Conservation (phyloP, 768 basidiomycete genomes). For the Tylopilus balloui region DNA sequence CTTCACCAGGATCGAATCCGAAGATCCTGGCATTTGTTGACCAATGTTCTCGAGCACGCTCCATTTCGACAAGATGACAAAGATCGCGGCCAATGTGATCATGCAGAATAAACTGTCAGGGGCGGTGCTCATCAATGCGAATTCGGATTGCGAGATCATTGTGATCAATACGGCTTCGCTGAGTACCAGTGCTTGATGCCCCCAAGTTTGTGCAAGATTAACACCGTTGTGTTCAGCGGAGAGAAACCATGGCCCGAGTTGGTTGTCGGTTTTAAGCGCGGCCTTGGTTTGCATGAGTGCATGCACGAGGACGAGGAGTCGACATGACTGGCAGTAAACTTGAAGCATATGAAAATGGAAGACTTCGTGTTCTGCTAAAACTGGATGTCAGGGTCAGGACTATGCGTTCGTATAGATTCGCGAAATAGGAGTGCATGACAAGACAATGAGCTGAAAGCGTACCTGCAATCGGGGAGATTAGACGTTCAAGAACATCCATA, state of each 20-base stretch:
- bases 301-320: constrained; percentile 37
- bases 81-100: constrained; percentile 42
- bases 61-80: constrained; percentile 42
- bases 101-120: constrained; percentile 41
- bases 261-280: constrained; percentile 15
- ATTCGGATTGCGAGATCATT: constrained; percentile 32
- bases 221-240: constrained; percentile 32
- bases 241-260: constrained; percentile 29
- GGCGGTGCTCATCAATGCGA: constrained; percentile 35
- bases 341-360: constrained; percentile 41
- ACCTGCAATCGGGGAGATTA: constrained; percentile 38
- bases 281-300: constrained; percentile 29
- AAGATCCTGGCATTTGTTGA: constrained; percentile 35
- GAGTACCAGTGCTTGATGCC: constrained; percentile 35
- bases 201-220: constrained; percentile 34
- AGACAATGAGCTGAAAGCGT: constrained; percentile 8
- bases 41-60: constrained; percentile 33
- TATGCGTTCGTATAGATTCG: not conserved
- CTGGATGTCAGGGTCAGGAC: constrained; percentile 31
- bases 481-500: constrained; percentile 36
- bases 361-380: constrained; percentile 38
- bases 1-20: constrained; percentile 34
- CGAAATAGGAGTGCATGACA: not conserved
- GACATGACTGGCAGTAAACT: constrained; percentile 39
- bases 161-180: constrained; percentile 37